Conservation (phyloP, 495 filamentous ascomycete species). For the Viridothelium virens region DNA sequence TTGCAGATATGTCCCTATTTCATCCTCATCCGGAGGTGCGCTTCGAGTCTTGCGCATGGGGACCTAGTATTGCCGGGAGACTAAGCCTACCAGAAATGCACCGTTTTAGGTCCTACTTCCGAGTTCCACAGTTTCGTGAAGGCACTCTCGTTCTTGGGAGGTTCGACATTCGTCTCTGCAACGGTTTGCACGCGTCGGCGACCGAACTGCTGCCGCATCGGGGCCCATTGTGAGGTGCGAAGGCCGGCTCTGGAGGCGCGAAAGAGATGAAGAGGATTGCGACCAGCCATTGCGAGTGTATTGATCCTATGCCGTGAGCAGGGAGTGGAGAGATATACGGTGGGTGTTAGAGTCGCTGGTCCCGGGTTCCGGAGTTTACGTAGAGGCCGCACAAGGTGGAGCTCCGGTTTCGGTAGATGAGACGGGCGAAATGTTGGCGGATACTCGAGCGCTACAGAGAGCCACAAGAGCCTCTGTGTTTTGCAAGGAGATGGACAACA, state of each 20-base stretch:
- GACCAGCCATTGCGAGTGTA: not conserved
- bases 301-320: not conserved
- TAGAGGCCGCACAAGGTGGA: not conserved
- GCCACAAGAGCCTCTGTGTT: no score
- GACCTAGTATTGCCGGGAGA: no score
- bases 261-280: not conserved
- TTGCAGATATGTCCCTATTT: no score
- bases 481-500: no score
- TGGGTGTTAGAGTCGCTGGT: not conserved
- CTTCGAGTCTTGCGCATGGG: no score
- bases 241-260: not conserved
- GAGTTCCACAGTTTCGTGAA: conserved; percentile 76
- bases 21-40: no score
- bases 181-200: conserved; percentile 6
- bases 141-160: conserved; percentile 40
- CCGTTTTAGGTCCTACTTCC: conserved; percentile 83
- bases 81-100: conserved; percentile 97
- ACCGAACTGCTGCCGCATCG: not conserved
- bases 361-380: not conserved
- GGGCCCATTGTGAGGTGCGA: not conserved
- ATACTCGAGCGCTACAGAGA: no score
- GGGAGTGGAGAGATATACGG: not conserved
- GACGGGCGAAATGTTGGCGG: not conserved
- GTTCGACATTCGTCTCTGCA: conserved; percentile 1
- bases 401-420: not conserved